phyloP scores from a whole-genome alignment of 495 filamentous ascomycete genomes.

The Staphylotrichum longicolle region DNA sequence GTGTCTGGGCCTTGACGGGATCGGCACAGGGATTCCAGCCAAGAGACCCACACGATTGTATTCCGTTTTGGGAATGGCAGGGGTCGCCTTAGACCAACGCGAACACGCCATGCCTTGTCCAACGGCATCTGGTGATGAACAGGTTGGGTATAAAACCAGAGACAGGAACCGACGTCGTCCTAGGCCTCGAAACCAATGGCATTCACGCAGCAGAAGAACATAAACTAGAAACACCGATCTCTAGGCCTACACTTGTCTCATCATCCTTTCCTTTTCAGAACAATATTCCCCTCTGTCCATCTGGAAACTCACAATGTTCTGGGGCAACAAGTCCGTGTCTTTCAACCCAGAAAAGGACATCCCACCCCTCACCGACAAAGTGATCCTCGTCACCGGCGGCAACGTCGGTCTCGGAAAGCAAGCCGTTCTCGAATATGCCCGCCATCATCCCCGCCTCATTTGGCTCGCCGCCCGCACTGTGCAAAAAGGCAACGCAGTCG shows the following conservation, averaged over 20 bases:
- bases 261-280: no score
- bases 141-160: no score
- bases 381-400: slow-evolving; percentile 62
- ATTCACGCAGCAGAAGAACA: no score
- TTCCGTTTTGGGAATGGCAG: slow-evolving; percentile 9
- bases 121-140: no score
- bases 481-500: slow-evolving; percentile 29
- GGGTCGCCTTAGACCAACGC: not conserved
- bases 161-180: no score
- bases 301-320: slow-evolving; percentile 10
- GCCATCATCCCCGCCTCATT: slow-evolving; percentile 59
- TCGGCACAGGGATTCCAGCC: not conserved
- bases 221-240: no score
- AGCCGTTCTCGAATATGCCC: slow-evolving; percentile 59
- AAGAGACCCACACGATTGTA: slow-evolving; percentile 7
- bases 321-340: not conserved
- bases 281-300: no score
- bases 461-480: slow-evolving; percentile 61
- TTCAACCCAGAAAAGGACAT: slow-evolving; percentile 55
- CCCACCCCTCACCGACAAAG: slow-evolving; percentile 53
- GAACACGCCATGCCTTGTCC: no score
- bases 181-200: no score
- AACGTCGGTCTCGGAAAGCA: slow-evolving; percentile 67
- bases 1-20: no score
- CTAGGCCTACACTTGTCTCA: no score